These are phyloP conservation scores for Podila verticillata DNA, from an alignment of 192 early-diverging fungal genomes.

Conservation along the genomic window DNA sequence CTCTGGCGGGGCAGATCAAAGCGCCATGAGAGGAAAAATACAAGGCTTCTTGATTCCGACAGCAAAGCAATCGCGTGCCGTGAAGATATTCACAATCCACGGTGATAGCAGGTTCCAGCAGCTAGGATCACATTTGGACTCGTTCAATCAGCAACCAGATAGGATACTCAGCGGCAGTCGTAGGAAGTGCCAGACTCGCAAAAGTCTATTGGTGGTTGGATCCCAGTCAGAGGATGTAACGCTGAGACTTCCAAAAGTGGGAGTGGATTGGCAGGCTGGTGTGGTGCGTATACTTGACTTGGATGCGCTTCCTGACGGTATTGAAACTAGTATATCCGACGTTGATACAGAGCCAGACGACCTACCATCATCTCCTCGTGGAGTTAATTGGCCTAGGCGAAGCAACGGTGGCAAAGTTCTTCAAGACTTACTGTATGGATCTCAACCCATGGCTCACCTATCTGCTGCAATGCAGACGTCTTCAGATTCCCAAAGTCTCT, in stretches of 20 bases:
- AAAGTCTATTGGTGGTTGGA: slow-evolving; percentile 26
- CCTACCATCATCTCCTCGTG: too few species aligned
- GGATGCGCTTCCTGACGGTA: slow-evolving; percentile 1
- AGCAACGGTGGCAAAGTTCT: slow-evolving; percentile 3
- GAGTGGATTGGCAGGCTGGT: slow-evolving; percentile 44
- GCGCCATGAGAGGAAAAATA: slow-evolving; percentile 58
- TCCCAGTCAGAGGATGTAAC: slow-evolving; percentile 40
- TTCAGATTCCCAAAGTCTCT: slow-evolving; percentile 31
- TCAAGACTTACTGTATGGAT: slow-evolving; percentile 25
- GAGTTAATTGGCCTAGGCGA: background rate
- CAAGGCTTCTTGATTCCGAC: slow-evolving; percentile 55
- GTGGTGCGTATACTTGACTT: slow-evolving; percentile 35
- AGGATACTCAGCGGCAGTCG: background rate
- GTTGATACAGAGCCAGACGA: slow-evolving; percentile 6
- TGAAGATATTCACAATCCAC: slow-evolving; percentile 37
- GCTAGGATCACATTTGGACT: slow-evolving; percentile 29
- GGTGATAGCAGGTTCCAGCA: slow-evolving; percentile 52
- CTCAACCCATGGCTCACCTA: slow-evolving; percentile 44
- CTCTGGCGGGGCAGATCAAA: slow-evolving; percentile 24
- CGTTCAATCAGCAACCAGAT: background rate
- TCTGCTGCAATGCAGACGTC: slow-evolving; percentile 44
- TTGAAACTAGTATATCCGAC: slow-evolving; percentile 16
- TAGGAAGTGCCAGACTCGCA: background rate
- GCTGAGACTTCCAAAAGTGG: slow-evolving; percentile 12
- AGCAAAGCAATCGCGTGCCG: background rate